Base-by-base conservation (phyloP, 371 early-diverging fungal species). In the Fennellomyces sp. region DNA sequence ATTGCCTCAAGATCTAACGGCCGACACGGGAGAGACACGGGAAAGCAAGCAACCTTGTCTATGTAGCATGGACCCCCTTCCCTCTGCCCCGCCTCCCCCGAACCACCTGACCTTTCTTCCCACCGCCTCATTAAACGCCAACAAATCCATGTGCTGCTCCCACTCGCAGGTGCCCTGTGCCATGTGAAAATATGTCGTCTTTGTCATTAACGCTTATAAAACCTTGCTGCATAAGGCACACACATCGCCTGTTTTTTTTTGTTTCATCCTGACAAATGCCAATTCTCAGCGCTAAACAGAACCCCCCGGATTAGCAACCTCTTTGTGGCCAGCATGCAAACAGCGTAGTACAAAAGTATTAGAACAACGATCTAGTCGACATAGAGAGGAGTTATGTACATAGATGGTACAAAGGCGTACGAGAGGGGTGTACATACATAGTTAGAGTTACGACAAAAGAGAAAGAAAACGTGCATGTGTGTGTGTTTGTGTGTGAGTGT, bases 61-160 rank as follows among this genome's bases (percentile, higher is more conserved):
- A 10, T 6, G 49, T 23, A 45, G 15, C 7, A 45, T 17, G 15
- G 17, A 5, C 23, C 45, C 28, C 28, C 10, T 23, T 11, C 33
- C 52, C 28, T 12, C 30, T 23, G 11, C n/a, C 31, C 31, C 52
- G 19, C 8, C 56, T 38, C 48, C 58, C 48, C 58, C 49, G 58
- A 49, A 60, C 42, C 60, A 60, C 52, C 60, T 60, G 60, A 60
- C 42, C 60, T 47, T 58, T 59, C 60, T 50, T 51, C 35, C 52
- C 41, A 51, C 41, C 49, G 26, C 41, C 26, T 28, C 25, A 58
- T 38, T 38, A 36, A 58, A 47, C 51, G 51, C 39, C 42, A 36
- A 28, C 51, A 35, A 36, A 31, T 35, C 30, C 60, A 60, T 60
- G 60, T 60, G 60, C 60, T 26, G 31, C 60, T 60, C 60, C 52